These are phyloP conservation scores for Mrakia blollopis DNA, from an alignment of 768 basidiomycete species.

Conservation along the genomic window DNA sequence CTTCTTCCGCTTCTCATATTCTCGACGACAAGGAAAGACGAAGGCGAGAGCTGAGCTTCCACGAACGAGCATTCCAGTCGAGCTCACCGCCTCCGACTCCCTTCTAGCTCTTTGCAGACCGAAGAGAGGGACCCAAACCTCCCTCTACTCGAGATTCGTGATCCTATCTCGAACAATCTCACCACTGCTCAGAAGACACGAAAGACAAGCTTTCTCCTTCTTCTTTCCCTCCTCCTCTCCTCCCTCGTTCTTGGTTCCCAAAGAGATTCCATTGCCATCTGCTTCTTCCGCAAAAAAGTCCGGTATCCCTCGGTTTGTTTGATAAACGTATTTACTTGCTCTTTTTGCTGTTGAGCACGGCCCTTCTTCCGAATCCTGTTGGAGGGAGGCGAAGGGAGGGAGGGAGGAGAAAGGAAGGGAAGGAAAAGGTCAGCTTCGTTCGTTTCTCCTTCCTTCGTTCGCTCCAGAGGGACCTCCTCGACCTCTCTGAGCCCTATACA, in stretches of 20 bases:
- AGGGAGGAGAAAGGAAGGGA: not conserved
- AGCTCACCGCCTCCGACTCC: no score
- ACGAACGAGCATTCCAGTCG: no score
- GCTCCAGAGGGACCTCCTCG: not conserved
- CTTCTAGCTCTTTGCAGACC: no score
- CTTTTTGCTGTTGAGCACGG: slow-evolving; percentile 4
- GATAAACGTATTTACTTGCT: not conserved
- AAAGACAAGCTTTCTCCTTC: not conserved
- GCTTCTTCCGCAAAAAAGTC: not conserved
- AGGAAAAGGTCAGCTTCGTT: not conserved
- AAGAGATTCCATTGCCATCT: not conserved
- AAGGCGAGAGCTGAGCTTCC: no score
- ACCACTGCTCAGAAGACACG: no score
- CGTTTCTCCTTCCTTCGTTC: not conserved
- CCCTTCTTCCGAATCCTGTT: not conserved
- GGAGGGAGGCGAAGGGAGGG: no score
- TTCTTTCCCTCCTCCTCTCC: not conserved
- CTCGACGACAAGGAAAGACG: no score
- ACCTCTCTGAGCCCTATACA: no score
- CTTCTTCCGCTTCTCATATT: no score
- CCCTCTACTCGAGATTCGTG: no score
- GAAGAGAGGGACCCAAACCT: no score
- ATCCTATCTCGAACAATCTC: no score
- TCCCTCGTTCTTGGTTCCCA: not conserved
- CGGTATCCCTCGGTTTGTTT: not conserved